Percentiles rank a stretch among this genome's conserved stretches.
phyloP scores from a whole-genome alignment of 257 asterid species.

The Apocynum venetum region DNA sequence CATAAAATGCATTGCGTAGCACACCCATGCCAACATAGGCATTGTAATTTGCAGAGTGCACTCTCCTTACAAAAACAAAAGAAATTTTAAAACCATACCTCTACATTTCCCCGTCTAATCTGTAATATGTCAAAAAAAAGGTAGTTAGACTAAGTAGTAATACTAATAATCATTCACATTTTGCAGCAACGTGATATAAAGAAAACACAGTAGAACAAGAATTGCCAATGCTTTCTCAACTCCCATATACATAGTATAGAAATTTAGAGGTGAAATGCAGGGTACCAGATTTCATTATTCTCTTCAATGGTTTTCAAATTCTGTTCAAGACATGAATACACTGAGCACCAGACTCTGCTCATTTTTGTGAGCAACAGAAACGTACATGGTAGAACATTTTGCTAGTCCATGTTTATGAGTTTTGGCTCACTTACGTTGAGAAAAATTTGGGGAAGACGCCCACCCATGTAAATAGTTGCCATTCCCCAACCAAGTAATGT shows the following conservation, averaged over 20 bases:
- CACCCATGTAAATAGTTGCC: constrained; percentile 64
- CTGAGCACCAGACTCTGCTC: neutral
- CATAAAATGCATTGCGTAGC: neutral
- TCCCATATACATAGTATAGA: neutral
- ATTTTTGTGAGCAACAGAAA: neutral
- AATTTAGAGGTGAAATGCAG: neutral
- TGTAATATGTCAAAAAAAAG: constrained; percentile 24
- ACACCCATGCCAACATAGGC: neutral
- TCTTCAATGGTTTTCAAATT: neutral
- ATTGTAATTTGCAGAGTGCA: neutral
- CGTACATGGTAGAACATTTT: neutral
- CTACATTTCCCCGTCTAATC: constrained; percentile 59
- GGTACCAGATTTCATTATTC: neutral
- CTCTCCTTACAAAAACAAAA: neutral
- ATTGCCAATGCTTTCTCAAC: neutral
- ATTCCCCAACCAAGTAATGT: constrained; percentile 77
- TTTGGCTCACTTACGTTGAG: constrained; percentile 41
- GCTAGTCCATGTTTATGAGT: neutral
- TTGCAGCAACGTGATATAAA: neutral
- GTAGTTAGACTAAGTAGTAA: neutral
- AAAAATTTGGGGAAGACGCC: constrained; percentile 70
- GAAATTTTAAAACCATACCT: constrained; percentile 30
- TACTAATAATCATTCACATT: neutral
- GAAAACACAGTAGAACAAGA: neutral
- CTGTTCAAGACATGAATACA: neutral